These are phyloP conservation scores for Aegle marmelos DNA, from an alignment of 345 rosid species.

Conservation along the genomic window DNA sequence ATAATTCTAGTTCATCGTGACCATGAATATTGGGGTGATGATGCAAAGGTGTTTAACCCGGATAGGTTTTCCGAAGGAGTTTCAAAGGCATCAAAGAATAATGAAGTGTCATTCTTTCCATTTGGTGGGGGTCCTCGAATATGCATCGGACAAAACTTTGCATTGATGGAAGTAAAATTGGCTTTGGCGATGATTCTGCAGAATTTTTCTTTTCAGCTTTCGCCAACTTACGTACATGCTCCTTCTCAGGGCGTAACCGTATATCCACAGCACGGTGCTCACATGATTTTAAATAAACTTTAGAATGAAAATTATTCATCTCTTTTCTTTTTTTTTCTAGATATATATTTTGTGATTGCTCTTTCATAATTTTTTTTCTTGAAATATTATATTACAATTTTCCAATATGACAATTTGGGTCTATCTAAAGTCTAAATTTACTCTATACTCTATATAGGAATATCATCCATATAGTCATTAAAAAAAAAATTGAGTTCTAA, in stretches of 20 bases:
- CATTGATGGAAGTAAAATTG: slow-evolving; percentile 54
- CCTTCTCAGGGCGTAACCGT: neutral
- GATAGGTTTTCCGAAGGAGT: slow-evolving; percentile 49
- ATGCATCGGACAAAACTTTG: slow-evolving; percentile 63
- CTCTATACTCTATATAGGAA: no score
- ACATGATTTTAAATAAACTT: neutral
- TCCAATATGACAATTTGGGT: no score
- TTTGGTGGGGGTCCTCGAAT: slow-evolving; percentile 58
- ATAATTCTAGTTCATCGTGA: slow-evolving; percentile 35
- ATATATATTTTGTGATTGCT: no score
- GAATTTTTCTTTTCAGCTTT: slow-evolving; percentile 44
- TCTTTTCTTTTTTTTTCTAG: no score
- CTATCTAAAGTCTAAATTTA: no score
- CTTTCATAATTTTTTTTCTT: no score
- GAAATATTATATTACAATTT: no score
- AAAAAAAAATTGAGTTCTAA: no score
- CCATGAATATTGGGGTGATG: slow-evolving; percentile 50
- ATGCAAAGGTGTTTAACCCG: slow-evolving; percentile 52
- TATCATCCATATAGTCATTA: no score
- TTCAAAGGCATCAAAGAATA: slow-evolving; percentile 52
- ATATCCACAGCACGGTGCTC: neutral
- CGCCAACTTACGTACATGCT: slow-evolving; percentile 27
- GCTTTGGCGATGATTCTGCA: slow-evolving; percentile 44
- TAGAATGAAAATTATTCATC: neutral
- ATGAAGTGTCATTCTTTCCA: slow-evolving; percentile 34